These are phyloP conservation scores for Erysimum cheiri DNA, from an alignment of 441 rosid species.

Conservation along the genomic window DNA sequence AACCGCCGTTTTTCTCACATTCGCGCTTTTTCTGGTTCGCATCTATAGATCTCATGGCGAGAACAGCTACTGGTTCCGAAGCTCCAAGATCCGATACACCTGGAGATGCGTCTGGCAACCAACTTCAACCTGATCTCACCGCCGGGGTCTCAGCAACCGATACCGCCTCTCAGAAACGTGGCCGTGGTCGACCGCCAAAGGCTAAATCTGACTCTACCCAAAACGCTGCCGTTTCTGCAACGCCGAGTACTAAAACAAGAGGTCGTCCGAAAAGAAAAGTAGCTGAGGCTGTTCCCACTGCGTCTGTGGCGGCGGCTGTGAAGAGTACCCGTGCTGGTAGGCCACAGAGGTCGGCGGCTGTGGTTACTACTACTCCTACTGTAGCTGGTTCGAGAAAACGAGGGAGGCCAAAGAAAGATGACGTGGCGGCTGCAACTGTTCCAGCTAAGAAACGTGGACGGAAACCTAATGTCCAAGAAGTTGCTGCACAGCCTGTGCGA, in stretches of 20 bases:
- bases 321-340: slow-evolving; percentile 17
- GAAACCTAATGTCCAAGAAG: slow-evolving; percentile 48
- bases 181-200: slow-evolving; percentile 80
- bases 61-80: slow-evolving; percentile 16
- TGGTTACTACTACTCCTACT: slow-evolving; percentile 2
- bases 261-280: slow-evolving; percentile 55
- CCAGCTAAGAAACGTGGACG: slow-evolving; percentile 59
- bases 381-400: slow-evolving; percentile 35
- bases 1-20: slow-evolving; percentile 2
- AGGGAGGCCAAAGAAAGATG: slow-evolving; percentile 66
- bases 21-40: slow-evolving; percentile 12
- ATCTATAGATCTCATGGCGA: slow-evolving; percentile 40
- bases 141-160: slow-evolving; percentile 24
- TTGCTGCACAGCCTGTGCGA: slow-evolving; percentile 54
- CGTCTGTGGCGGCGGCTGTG: slow-evolving; percentile 32
- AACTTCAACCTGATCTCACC: slow-evolving; percentile 18
- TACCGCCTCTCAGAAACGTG: slow-evolving; percentile 53
- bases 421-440: slow-evolving; percentile 9
- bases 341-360: slow-evolving; percentile 37
- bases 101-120: slow-evolving; percentile 10
- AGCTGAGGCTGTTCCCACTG: slow-evolving; percentile 21
- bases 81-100: slow-evolving; percentile 36
- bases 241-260: slow-evolving; percentile 30
- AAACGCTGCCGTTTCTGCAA: slow-evolving; percentile 29
- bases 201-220: slow-evolving; percentile 40